phyloP scores from a whole-genome alignment of 345 rosid genomes.

The Salix dunnii region DNA sequence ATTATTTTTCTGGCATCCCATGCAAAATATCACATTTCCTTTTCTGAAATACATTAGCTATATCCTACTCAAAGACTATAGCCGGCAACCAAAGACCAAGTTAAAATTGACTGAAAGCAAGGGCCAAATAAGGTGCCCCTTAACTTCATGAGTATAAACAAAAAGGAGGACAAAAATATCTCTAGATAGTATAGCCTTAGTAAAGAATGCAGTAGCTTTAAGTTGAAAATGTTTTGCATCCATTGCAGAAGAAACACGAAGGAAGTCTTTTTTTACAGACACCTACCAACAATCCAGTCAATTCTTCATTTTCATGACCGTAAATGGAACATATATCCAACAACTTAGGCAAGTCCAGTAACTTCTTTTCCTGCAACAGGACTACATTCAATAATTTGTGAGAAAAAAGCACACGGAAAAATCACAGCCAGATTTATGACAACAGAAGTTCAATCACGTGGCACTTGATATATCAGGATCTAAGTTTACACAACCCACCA shows the following conservation, averaged over 20 bases:
- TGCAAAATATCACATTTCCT: not conserved
- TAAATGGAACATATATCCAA: constrained; percentile 87
- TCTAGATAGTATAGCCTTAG: not conserved
- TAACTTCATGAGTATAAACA: not conserved
- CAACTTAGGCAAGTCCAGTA: constrained; percentile 89
- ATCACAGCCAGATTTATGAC: not conserved
- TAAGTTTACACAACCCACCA: constrained; percentile 42
- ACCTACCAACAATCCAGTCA: constrained; percentile 72
- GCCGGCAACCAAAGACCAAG: not conserved
- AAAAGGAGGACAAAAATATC: not conserved
- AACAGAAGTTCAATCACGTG: not conserved
- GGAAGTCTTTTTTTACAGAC: not conserved
- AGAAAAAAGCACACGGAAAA: constrained; percentile 29
- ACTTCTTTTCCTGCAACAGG: constrained; percentile 84
- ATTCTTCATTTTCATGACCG: constrained; percentile 87
- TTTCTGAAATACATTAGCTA: not conserved
- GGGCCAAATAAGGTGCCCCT: not conserved
- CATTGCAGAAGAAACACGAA: not conserved
- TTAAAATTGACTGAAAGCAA: not conserved
- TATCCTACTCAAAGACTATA: not conserved
- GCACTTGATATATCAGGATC: not conserved
- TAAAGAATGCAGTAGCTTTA: not conserved
- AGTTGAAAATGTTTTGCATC: not conserved
- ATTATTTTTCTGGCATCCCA: not conserved
- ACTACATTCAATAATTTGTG: constrained; percentile 51